A percentile compares a stretch with the other conserved stretches of the same genome.
Conservation (phyloP, 208 protist species). For the Leptomonas seymouri region DNA sequence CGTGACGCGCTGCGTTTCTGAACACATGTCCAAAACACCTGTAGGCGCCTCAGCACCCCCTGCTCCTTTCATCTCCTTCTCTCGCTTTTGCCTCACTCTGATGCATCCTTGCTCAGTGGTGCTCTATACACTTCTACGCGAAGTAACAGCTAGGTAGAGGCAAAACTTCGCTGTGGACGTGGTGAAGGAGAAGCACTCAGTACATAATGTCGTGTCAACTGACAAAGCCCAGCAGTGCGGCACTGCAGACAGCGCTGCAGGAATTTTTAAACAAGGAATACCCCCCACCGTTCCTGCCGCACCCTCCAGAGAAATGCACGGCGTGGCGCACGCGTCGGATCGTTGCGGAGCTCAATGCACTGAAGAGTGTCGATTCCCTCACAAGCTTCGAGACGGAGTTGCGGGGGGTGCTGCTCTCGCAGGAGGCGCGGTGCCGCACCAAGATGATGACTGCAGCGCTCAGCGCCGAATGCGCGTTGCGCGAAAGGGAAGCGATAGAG, state of each 20-base stretch:
- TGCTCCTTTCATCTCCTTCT: too few species aligned
- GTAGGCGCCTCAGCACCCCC: too few species aligned
- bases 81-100: too few species aligned
- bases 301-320: constrained; percentile 20
- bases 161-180: too few species aligned
- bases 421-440: constrained; percentile 54
- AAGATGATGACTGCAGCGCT: constrained; percentile 50
- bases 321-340: constrained; percentile 67
- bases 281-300: constrained; percentile 24
- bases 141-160: neutral
- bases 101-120: too few species aligned
- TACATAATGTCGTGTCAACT: constrained; percentile 7
- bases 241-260: constrained; percentile 35
- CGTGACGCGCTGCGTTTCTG: too few species aligned
- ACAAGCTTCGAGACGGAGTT: constrained; percentile 51
- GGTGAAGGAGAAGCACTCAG: neutral
- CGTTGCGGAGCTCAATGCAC: constrained; percentile 51
- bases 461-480: constrained; percentile 46
- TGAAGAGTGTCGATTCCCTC: constrained; percentile 36
- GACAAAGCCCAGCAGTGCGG: constrained; percentile 14
- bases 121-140: neutral
- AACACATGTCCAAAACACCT: too few species aligned
- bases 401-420: constrained; percentile 44
- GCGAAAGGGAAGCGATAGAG: constrained; percentile 39
- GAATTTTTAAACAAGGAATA: constrained; percentile 6